Evolutionary conservation across 1,139 yeast species (phyloP).

Genomic region (Debaryomyces udenii): DNA sequence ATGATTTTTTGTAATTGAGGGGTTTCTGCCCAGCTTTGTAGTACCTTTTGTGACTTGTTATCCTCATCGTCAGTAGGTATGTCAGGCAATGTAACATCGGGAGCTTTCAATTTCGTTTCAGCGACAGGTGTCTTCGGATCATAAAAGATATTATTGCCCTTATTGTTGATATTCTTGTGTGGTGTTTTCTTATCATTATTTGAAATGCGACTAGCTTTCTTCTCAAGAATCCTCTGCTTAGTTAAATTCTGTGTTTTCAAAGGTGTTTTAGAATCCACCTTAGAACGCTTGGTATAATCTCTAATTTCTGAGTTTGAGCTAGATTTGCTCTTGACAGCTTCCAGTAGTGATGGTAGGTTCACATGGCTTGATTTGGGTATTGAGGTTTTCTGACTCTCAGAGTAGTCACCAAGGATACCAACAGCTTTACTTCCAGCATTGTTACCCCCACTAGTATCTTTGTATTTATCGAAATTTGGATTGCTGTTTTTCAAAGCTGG

Average conservation of each 20-base stretch:
- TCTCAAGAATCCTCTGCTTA: conserved; percentile 12
- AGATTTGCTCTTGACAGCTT: not conserved
- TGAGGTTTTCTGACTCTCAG: not conserved
- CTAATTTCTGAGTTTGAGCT: not conserved
- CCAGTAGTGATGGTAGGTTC: conserved; percentile 1
- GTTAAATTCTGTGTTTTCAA: conserved; percentile 7
- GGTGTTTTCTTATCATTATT: conserved; percentile 13
- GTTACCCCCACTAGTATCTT: not conserved
- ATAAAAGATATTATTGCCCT: conserved; percentile 8
- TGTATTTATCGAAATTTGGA: not conserved
- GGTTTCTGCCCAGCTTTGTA: conserved; percentile 75
- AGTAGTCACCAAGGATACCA: not conserved
- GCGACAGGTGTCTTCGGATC: conserved; percentile 16
- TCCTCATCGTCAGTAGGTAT: conserved; percentile 62
- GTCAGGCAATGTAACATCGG: conserved; percentile 42
- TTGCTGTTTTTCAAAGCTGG: not conserved
- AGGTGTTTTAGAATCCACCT: conserved; percentile 14
- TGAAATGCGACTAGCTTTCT: conserved; percentile 15
- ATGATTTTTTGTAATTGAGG: conserved; percentile 60
- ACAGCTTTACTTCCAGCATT: not conserved
- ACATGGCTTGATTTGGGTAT: conserved; percentile 1
- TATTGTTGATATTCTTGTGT: conserved; percentile 9
- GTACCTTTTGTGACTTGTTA: conserved; percentile 39
- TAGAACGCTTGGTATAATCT: conserved; percentile 9
- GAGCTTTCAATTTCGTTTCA: conserved; percentile 2